Evolutionary conservation across 1,284 basidiomycete genomes (phyloP).

Genomic region (Ganoderma lingzhi): DNA sequence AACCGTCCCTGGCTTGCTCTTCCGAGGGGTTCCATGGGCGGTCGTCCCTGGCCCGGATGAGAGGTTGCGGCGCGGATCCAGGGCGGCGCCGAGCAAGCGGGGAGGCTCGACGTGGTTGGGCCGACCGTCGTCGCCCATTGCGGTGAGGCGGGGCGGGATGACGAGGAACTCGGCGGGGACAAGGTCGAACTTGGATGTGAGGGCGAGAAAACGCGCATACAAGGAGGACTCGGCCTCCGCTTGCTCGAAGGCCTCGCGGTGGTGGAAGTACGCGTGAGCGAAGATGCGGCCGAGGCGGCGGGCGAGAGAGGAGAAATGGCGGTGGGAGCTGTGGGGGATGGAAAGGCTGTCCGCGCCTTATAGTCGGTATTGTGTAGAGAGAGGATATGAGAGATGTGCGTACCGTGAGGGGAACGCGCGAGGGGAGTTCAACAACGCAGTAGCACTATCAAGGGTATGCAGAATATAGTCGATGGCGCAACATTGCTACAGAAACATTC

Average conservation of each 20-base stretch:
- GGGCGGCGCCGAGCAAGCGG: conserved; percentile 55
- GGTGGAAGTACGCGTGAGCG: conserved; percentile 94
- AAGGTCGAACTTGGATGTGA: conserved; percentile 85
- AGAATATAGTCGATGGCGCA: conserved; percentile 98
- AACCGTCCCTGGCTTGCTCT: background rate
- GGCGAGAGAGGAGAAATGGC: conserved; percentile 89
- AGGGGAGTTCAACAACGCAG: conserved; percentile 91
- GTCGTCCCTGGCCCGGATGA: conserved; percentile 22
- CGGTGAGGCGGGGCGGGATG: conserved; percentile 60
- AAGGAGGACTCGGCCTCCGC: conserved; percentile 92
- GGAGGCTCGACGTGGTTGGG: conserved; percentile 53
- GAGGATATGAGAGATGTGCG: conserved; percentile 27
- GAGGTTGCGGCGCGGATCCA: conserved; percentile 44
- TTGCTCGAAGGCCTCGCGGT: conserved; percentile 90
- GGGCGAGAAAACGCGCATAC: conserved; percentile 89
- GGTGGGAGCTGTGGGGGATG: conserved; percentile 81
- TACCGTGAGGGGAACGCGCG: conserved; percentile 92
- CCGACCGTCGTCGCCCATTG: conserved; percentile 36
- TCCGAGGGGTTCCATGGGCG: background rate
- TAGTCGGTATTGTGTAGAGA: background rate
- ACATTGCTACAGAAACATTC: conserved; percentile 69
- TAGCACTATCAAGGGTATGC: conserved; percentile 94
- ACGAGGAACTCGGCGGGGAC: conserved; percentile 85
- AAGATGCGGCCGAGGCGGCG: conserved; percentile 94
- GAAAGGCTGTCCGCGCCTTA: conserved; percentile 61